Evolutionary conservation across 345 rosid genomes (phyloP), one percentile per base, ranked within the genome.

Genomic region (Noccaea bulbosa): DNA sequence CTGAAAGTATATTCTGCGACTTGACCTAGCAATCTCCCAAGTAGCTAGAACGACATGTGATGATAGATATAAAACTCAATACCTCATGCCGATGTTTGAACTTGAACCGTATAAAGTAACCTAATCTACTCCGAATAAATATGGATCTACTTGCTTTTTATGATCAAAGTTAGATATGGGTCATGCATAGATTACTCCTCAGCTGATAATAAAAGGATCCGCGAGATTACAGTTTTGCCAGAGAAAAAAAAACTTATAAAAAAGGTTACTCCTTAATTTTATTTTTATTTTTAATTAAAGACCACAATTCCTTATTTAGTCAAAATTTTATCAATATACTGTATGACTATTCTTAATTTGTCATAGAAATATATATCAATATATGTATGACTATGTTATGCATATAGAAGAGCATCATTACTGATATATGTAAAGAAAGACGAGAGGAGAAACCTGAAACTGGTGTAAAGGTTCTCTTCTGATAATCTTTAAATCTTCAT

Each of bases 401-500:
- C 20, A 10, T 14, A 32, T 50, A 33, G 22, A 39, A 69, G 41
- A 69, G n/a, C 22, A 20, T 20, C 22, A 20, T 20, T 20, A 20
- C 22, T 20, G 22, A 20, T 20, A 20, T 20, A 20, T 30, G 15
- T 35, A 7, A 15, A 60, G 12, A 24, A 53, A 22, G 5, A 55
- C 58, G 69, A 57, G 40, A 55, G 65, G 39, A 38, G n/a, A 55
- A 45, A 88, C 92, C 92, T 89, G 81, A 14, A 82, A 84, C 16
- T 82, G 67, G 61, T 48, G 73, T 11, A 80, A 71, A 80, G 54
- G 70, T 47, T 81, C 67, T 35, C 50, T 77, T 72, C 78, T 79
- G 67, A 80, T 61, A 12, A 84, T 86, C 72, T 78, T 44, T 20
- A 86, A 73, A 71, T 63, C 71, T 38, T 70, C 63, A 63, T 76